Conservation (phyloP, 1,284 basidiomycete species). For the Leccinum fallax region DNA sequence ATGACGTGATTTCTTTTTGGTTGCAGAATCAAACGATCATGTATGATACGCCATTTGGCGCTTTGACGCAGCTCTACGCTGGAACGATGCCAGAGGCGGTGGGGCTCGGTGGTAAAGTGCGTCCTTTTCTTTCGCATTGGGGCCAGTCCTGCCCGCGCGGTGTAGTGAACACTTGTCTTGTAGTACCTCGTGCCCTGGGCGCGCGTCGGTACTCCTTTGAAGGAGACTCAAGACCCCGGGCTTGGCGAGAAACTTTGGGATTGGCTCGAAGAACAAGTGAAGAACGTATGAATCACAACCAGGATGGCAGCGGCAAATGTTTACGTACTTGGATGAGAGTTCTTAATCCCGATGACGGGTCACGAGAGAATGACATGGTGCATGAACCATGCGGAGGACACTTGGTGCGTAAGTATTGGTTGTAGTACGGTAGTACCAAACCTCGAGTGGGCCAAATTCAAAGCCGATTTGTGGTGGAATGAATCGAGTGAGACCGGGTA, state of each 20-base stretch:
- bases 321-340: not conserved
- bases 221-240: conserved; percentile 30
- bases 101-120: conserved; percentile 35
- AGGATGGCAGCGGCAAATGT: not conserved
- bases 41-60: conserved; percentile 34
- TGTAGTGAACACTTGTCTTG: not conserved
- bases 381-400: too few relatives aligned
- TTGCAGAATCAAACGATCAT: conserved; percentile 25
- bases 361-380: not conserved
- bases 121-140: not conserved
- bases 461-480: too few relatives aligned
- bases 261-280: conserved; percentile 41
- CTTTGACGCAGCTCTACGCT: conserved; percentile 41
- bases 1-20: conserved; percentile 1
- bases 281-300: conserved; percentile 13
- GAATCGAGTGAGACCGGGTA: too few relatives aligned
- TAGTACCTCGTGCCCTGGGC: conserved; percentile 46
- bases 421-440: too few relatives aligned
- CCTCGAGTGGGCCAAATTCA: too few relatives aligned
- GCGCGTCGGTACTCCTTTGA: conserved; percentile 22
- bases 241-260: conserved; percentile 39
- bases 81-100: conserved; percentile 38
- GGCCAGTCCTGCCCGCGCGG: not conserved
- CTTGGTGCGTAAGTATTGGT: too few relatives aligned
- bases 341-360: not conserved